Evolutionary conservation across 805 yeast genomes (phyloP), one percentile per base, ranked within the genome.

Genomic region (Blastobotrys parvus): DNA sequence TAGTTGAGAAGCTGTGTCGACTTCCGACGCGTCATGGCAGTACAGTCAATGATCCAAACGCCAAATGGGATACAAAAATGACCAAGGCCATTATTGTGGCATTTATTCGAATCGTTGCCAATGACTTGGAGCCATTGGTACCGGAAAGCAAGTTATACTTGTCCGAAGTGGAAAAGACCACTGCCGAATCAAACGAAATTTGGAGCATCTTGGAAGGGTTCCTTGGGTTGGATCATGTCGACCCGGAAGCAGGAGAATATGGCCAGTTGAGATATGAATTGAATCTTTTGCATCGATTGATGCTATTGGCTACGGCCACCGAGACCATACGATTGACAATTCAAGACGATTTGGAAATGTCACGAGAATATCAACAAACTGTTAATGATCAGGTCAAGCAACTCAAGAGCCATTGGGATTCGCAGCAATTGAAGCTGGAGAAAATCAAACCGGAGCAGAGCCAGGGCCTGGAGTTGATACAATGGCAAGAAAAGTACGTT

Each of bases 31-130:
- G 67, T 43, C 59, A 61, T 30, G 47, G 59, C 1, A 44, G 60
- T 10, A 45, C 54, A 3, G 45, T 65, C 33, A 61, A 63, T 45
- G 69, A 65, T 40, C 63, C 64, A 15, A 48, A 59, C 4, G 48
- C 47, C 25, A 53, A 51, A n/a, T 65, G 69, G 68, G 51, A 56
- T 40, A 63, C 58, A 38, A 55, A 56, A 41, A 49, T 63, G 35
- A 58, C 54, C 51, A 64, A 65, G 46, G 53, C 61, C n/a, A 54
- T 60, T 15, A 47, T 56, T 8, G 48, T 57, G 4, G 46, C 62
- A 10, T 48, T 64, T 25, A 43, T 65, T 32, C 41, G 56, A 23
- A 50, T 64, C 6, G 48, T 65, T 13, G 47, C 51, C 41, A 57
- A 59, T 41, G 68, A 64, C 41, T 41, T 51, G 8, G 47, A 41